Evolutionary conservation across 257 asterid genomes (phyloP), one percentile per base, ranked within the genome.

Genomic region (Haberlea rhodopensis): DNA sequence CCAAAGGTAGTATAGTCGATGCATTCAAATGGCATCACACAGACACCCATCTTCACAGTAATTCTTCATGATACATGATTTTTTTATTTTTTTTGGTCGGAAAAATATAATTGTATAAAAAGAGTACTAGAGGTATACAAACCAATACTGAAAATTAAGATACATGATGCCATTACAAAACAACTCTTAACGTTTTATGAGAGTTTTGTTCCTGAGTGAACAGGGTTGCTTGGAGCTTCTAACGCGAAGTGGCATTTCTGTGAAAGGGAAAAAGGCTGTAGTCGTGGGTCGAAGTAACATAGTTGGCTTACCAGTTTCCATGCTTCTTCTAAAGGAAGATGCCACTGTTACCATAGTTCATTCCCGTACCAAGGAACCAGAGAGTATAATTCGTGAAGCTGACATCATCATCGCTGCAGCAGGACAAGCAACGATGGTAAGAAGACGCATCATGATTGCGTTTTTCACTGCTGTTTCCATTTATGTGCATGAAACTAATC

Each of bases 281-380:
- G 97, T 92, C 77, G 98, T 92, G 56, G 98, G 98, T 63, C 86
- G 97, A 75, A 92, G 97, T 71, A 92, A 92, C 78, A 87, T 92
- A 66, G 97, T 92, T 60, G 96, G 96, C 53, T 79, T 92, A 64
- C 98, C 95, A n/a, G 98, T 89, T 52, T 81, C 98, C 20, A 74
- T 89, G 40, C 89, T 92, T 45, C 98, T 89, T 34, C 85, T 92
- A 32, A 92, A 92, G 79, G 98, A 76, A 71, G 97, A 92, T 65
- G 98, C 98, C 53, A 89, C 97, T 21, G 94, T 89, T 18, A 87
- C 91, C 53, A 57, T 92, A 16, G 98, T 92, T 64, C 98, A 92
- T 56, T 92, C 98, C 0, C 90, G 71, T 65, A 89, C 96, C 6
- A 79, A 80, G 72, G 96, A 87, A 13, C 96, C 95, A 18, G 97